Base-by-base conservation (phyloP, 768 basidiomycete species). In the Leccinellum luteum region DNA sequence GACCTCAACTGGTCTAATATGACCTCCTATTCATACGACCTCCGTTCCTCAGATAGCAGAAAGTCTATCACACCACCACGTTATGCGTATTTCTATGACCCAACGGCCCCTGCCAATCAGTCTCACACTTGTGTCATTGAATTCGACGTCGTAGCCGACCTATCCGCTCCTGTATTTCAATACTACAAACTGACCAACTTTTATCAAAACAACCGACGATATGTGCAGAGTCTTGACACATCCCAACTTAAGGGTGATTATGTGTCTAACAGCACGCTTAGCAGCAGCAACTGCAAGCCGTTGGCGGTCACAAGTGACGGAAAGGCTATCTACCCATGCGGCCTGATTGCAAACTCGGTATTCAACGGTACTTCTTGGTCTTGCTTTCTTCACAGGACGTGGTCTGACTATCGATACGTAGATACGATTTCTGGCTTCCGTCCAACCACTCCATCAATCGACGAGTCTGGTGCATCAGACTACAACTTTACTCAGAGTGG, bases 131-230 rank as follows among this genome's bases (percentile, higher is more conserved):
- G 97, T 72, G 69, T 85, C 60, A 80, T 99, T 66, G 78, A 87
- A 60, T 98, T 98, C 69, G 80, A 88, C 49, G 73, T 98, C 35
- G 93, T 94, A 8, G 85, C 85, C 53, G 83, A 91, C 68, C 77
- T 99, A 31, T 73, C 80, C 10, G 75, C 82, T 15, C 79, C 87
- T 25, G 89, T 98, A 13, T 85, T 99, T 66, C 79, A 98, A 63
- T 99, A 99, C 78, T 99, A 98, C 83, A 94, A 93, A 75, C 82
- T 92, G 70, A 93, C 91, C 49, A 94, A 94, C 77, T 96, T 95
- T 77, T 98, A 85, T 77, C 96, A 99, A 80, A 99, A 99, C 73
- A 97, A 99, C 71, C 87, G 97, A 32, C 85, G 97, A 69, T 99
- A 98, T 69, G 97, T 98, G 55, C 90, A 94, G 78, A 94, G 92